Base-by-base conservation (phyloP, 495 filamentous ascomycete species). In the Xylaria flabelliformis region DNA sequence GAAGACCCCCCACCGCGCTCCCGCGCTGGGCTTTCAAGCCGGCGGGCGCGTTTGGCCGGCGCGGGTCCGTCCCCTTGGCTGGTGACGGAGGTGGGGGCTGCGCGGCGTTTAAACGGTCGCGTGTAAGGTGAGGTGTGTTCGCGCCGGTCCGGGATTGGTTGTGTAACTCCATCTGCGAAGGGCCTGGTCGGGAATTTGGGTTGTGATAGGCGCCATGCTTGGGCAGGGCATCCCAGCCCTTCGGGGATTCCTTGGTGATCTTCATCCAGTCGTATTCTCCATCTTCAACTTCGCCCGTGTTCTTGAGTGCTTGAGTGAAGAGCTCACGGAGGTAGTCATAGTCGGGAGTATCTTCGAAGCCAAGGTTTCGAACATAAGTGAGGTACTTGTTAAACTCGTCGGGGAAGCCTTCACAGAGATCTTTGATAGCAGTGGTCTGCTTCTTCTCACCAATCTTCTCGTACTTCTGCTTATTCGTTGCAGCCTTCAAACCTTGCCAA, bases 261-360 rank as follows among this genome's bases (percentile, higher is more conserved):
- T 97, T 98, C 97, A 98, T 98, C 96, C 96, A 99, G 82, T 99
- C 96, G 80, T 98, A 99, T 79, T 99, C 97, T 72, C 97, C 96
- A 85, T 99, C 96, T 76, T 99, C 96, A 15, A 98, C 92, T 74
- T 97, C 94, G 50, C 95, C 94, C 7, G 92, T 92, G 73, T 94
- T 93, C 87, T 97, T 97, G 56, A 98, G 87, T n/a, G 96, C 94
- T 82, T 97, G 92, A 3, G 96, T 97, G 85, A 99, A 95, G 41
- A 99, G 90, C 74, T 98, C 96, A 36, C 96, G 93, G 53, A 98
- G 90, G 80, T 97, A 97, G 79, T 99, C 96, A 84, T 99, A 99
- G 85, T 99, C 96, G 12, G 96, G 96, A 10, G 94, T 97, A 78
- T 99, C 96, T 82, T 99, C 96, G 79, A 99, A 99, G 48, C 96